A percentile compares a stretch with the other conserved stretches of the same genome.
Conservation (phyloP, 108 stramenopile genomes). For the Bacterosira constricta region DNA sequence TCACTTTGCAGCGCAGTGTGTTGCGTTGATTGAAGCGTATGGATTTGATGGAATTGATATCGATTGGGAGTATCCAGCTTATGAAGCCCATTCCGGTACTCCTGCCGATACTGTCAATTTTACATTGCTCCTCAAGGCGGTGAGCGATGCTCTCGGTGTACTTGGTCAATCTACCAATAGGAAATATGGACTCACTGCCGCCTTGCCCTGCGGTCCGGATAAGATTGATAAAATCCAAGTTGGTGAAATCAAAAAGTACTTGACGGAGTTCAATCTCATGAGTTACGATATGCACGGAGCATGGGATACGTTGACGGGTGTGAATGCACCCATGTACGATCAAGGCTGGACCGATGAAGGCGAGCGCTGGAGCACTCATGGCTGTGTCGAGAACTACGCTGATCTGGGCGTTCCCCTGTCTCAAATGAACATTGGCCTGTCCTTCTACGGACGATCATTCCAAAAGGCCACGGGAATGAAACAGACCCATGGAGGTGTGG, state of each 20-base stretch:
- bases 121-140: constrained; percentile 28
- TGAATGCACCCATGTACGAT: constrained; percentile 42
- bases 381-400: constrained; percentile 28
- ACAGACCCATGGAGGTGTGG: constrained; percentile 40
- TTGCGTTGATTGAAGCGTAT: constrained; percentile 32
- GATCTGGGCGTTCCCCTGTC: constrained; percentile 10
- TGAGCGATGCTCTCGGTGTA: constrained; percentile 18
- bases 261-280: constrained; percentile 39
- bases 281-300: constrained; percentile 45
- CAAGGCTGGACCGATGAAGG: constrained; percentile 40
- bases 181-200: constrained; percentile 29
- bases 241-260: constrained; percentile 12
- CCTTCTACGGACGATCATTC: constrained; percentile 44
- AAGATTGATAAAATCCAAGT: constrained; percentile 38
- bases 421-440: constrained; percentile 35
- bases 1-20: constrained; percentile 40
- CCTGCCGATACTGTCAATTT: constrained; percentile 42
- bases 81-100: constrained; percentile 41
- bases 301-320: constrained; percentile 37
- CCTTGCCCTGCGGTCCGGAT: constrained; percentile 41
- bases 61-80: constrained; percentile 41
- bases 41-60: constrained; percentile 42
- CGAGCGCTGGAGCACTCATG: constrained; percentile 30
- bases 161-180: neutral
- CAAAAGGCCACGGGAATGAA: constrained; percentile 42